Percentiles rank a stretch among this genome's conserved stretches.
These are phyloP conservation scores for Saxophila tyrrhenica DNA, from an alignment of 495 filamentous ascomycete species.

Conservation along the genomic window DNA sequence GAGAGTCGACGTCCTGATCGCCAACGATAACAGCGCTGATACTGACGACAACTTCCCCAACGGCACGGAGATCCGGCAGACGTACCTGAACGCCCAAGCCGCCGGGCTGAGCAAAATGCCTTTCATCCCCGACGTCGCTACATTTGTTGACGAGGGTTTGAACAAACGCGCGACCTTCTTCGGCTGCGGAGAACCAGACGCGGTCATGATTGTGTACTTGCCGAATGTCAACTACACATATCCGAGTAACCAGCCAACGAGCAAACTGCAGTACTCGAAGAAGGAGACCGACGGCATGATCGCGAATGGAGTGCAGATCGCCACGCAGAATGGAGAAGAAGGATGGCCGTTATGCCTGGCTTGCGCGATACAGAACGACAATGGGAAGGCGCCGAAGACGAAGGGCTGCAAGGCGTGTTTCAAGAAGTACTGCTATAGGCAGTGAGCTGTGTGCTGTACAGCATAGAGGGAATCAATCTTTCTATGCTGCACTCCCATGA, in stretches of 20 bases:
- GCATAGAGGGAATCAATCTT: too few relatives aligned
- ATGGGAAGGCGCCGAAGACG: conserved; percentile 21
- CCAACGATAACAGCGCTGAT: conserved; percentile 38
- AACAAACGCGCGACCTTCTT: conserved; percentile 37
- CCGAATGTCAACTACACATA: conserved; percentile 34
- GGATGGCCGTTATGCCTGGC: conserved; percentile 32
- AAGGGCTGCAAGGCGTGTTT: conserved; percentile 32
- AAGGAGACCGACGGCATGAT: conserved; percentile 34
- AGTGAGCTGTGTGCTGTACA: too few relatives aligned
- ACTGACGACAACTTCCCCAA: conserved; percentile 33
- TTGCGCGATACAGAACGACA: conserved; percentile 34
- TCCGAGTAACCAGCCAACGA: conserved; percentile 25
- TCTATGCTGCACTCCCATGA: too few relatives aligned
- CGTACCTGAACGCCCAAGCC: conserved; percentile 29
- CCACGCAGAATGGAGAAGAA: conserved; percentile 22
- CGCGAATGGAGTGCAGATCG: conserved; percentile 31
- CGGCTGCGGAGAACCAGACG: conserved; percentile 28
- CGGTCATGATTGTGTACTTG: conserved; percentile 34
- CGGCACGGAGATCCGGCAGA: conserved; percentile 32
- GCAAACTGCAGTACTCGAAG: conserved; percentile 28
- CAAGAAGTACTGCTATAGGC: conserved; percentile 27
- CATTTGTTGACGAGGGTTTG: conserved; percentile 30
- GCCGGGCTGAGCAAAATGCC: conserved; percentile 31
- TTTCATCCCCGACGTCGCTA: conserved; percentile 28
- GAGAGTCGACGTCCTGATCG: conserved; percentile 33